Evolutionary conservation across 176 grass and related monocot species (phyloP).

Genomic region (Chloris gayana): DNA sequence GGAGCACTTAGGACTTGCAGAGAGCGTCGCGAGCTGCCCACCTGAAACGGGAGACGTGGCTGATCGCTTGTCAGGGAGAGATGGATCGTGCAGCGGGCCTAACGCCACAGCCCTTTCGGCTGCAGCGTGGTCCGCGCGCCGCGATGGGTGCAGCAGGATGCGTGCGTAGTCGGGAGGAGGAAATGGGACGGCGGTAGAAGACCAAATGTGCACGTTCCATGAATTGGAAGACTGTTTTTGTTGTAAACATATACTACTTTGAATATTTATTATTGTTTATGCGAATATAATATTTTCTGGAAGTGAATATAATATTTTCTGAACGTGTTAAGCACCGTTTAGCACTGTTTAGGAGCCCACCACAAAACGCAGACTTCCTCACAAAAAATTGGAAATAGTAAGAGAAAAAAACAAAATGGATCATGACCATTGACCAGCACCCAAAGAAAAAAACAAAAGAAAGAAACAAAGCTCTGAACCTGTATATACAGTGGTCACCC

Average conservation of each 20-base stretch:
- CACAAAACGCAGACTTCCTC: no score
- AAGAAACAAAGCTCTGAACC: not conserved
- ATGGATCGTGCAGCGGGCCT: constrained; percentile 25
- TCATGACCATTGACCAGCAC: no score
- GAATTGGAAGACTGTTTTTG: not conserved
- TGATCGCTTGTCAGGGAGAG: not conserved
- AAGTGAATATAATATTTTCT: no score
- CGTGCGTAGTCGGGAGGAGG: no score
- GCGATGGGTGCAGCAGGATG: not conserved
- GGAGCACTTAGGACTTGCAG: constrained; percentile 6
- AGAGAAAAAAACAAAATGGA: no score
- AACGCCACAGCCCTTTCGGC: constrained; percentile 16
- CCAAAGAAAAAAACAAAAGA: no score
- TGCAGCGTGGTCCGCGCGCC: not conserved
- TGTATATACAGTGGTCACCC: not conserved
- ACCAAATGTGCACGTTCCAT: not conserved
- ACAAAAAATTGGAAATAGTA: no score
- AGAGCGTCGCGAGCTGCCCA: not conserved
- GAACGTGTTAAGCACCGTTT: no score
- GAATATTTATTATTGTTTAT: not conserved
- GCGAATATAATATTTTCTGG: no score
- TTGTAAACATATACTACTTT: not conserved
- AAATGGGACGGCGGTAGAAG: constrained; percentile 1
- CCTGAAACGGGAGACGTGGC: not conserved
- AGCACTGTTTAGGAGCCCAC: no score